phyloP scores from a whole-genome alignment of 192 early-diverging fungal species.

The Gonapodya sp. region DNA sequence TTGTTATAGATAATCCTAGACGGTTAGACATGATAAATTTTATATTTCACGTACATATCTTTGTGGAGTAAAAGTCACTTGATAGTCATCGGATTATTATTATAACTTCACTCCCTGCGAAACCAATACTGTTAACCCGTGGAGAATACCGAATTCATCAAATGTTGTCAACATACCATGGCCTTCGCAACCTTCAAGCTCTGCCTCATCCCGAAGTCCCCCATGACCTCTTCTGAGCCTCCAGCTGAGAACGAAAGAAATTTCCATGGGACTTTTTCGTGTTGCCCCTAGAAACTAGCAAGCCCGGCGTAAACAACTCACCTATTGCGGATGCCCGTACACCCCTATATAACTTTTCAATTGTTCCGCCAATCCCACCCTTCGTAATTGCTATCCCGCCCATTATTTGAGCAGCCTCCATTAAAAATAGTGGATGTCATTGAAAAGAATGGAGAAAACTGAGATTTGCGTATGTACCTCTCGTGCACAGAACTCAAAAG shows the following conservation, averaged over 20 bases:
- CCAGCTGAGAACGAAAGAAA: not conserved
- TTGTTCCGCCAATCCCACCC: constrained; percentile 33
- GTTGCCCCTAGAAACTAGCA: too few species aligned
- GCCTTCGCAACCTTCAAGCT: constrained; percentile 5
- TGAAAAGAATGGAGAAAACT: not conserved
- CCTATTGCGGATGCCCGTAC: not conserved
- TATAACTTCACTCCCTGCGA: not conserved
- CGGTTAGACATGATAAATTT: too few species aligned
- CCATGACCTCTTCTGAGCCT: constrained; percentile 10
- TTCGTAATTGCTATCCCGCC: constrained; percentile 70
- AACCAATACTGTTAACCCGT: not conserved
- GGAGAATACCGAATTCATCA: not conserved
- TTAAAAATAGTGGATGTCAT: not conserved
- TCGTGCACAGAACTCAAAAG: constrained; percentile 45
- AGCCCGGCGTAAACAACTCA: not conserved
- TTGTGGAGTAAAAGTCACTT: too few species aligned
- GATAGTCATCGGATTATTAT: too few species aligned
- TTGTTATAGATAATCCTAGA: too few species aligned
- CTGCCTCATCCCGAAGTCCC: constrained; percentile 8
- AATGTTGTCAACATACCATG: not conserved
- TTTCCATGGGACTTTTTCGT: too few species aligned
- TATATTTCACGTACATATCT: too few species aligned
- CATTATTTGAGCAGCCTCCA: constrained; percentile 84
- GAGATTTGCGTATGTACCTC: not conserved
- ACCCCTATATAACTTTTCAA: not conserved